Evolutionary conservation across 1,284 basidiomycete genomes (phyloP), one percentile per base, ranked within the genome.

Genomic region (Taiwanofungus camphoratus): DNA sequence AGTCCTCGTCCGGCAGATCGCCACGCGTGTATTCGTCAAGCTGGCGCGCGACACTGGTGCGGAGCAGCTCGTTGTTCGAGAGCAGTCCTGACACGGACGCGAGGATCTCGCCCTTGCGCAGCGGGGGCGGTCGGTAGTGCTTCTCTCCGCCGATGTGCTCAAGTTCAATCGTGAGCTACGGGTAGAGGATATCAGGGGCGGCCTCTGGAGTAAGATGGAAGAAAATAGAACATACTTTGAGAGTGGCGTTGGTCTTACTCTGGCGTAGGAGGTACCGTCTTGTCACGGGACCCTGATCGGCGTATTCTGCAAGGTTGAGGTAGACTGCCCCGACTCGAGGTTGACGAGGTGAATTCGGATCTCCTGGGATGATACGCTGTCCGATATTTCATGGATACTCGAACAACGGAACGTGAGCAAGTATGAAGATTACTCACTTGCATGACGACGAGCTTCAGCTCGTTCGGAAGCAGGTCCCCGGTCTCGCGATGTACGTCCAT

Each of bases 221-320:
- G 15, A 16, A 16, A 7, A 20, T 4, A 45, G 33, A 16, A 11
- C 41, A 11, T 15, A 82, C 78, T 67, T 81, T 82, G 38, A 91
- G 70, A 2, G 81, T 83, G 0, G 87, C 85, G 51, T 91, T 91
- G 33, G 81, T 87, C 62, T 84, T 86, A 59, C 82, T 87, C 52
- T 87, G 74, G 41, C 77, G 68, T 5, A 91, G 66, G 12, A 91
- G 70, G 60, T 88, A 87, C 18, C 78, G 72, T 13, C 87, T 71
- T 2, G 77, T 80, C 21, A 89, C 74, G 12, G 69, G 63, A 2
- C 83, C 82, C 8, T 68, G 65, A 38, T 74, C 73, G 7, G 79
- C 83, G 52, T 89, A 90, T 55, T 89, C 82, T 2, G 87, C 81
- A 3, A 91, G 71, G 56, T 91, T 84, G 41, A 91, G 66, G 46